These are phyloP conservation scores for Pulchroboletus neoregius DNA, from an alignment of 1,284 basidiomycete species.

Conservation along the genomic window DNA sequence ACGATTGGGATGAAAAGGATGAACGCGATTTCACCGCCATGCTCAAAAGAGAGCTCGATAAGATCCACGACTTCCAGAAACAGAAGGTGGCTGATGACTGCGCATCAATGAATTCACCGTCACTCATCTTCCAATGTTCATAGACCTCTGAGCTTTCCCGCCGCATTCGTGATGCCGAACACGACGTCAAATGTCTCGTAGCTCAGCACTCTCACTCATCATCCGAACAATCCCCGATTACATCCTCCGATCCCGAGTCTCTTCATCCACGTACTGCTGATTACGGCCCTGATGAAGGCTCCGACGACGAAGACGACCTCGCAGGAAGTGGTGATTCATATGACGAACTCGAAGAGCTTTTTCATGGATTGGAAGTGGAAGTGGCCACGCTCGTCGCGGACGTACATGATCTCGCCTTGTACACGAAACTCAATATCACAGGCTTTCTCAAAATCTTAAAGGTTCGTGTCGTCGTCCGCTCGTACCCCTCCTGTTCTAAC, in stretches of 20 bases:
- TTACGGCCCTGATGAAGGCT: slow-evolving; percentile 65
- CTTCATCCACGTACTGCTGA: slow-evolving; percentile 47
- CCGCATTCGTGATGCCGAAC: slow-evolving; percentile 79
- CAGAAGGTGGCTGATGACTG: slow-evolving; percentile 56
- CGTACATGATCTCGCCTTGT: slow-evolving; percentile 95
- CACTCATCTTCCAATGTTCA: slow-evolving; percentile 4
- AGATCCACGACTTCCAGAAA: slow-evolving; percentile 95
- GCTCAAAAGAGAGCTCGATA: slow-evolving; percentile 88
- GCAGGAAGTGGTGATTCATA: slow-evolving; percentile 64
- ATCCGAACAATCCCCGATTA: slow-evolving; percentile 30
- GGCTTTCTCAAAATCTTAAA: slow-evolving; percentile 99
- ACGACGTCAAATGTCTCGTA: slow-evolving; percentile 75
- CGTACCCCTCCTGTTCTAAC: slow-evolving; percentile 4
- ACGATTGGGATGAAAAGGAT: slow-evolving; percentile 71
- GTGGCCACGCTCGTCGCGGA: slow-evolving; percentile 96
- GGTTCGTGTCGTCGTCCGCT: slow-evolving; percentile 37
- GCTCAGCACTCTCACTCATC: slow-evolving; percentile 41
- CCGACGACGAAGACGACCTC: slow-evolving; percentile 61
- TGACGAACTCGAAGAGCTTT: slow-evolving; percentile 84
- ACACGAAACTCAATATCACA: slow-evolving; percentile 94
- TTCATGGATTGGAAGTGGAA: slow-evolving; percentile 89
- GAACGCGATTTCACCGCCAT: slow-evolving; percentile 77
- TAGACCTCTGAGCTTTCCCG: slow-evolving; percentile 81
- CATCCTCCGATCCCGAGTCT: slow-evolving; percentile 49
- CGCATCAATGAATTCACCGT: background rate